Percentiles rank a stretch among this genome's conserved stretches.
phyloP scores from a whole-genome alignment of 2,329 filamentous ascomycete genomes.

The Aaosphaeria pasadenensis region DNA sequence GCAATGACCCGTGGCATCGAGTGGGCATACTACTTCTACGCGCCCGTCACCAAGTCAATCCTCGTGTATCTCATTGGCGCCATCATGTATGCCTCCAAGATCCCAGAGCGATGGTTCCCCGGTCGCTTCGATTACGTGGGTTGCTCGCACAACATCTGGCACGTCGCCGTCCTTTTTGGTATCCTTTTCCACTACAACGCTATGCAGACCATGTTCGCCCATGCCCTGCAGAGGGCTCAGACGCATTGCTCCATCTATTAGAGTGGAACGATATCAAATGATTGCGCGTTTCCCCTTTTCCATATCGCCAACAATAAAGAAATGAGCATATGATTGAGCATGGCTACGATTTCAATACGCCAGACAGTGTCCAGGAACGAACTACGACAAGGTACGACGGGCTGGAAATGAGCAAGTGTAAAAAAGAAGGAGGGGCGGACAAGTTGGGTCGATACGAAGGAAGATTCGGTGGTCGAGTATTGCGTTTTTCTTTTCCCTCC shows the following conservation, averaged over 20 bases:
- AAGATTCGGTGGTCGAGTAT: too few species aligned
- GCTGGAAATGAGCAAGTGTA: too few species aligned
- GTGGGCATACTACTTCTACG: slow-evolving; percentile 88
- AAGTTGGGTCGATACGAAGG: too few species aligned
- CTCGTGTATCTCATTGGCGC: slow-evolving; percentile 84
- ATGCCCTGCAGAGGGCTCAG: slow-evolving; percentile 40
- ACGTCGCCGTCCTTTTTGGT: slow-evolving; percentile 87
- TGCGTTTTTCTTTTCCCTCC: too few species aligned
- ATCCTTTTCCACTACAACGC: slow-evolving; percentile 97
- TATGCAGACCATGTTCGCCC: slow-evolving; percentile 90
- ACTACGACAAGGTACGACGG: too few species aligned
- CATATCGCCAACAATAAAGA: too few species aligned
- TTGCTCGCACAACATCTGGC: slow-evolving; percentile 97
- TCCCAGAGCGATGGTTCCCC: slow-evolving; percentile 89
- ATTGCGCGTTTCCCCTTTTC: too few species aligned
- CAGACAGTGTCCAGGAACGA: too few species aligned
- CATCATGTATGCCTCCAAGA: slow-evolving; percentile 82
- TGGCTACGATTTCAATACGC: too few species aligned
- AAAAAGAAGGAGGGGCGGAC: too few species aligned
- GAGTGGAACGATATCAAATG: background rate
- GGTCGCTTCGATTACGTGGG: slow-evolving; percentile 95
- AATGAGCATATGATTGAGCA: too few species aligned
- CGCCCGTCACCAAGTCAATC: slow-evolving; percentile 79
- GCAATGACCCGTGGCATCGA: slow-evolving; percentile 70
- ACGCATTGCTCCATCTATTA: slow-evolving; percentile 33